phyloP scores from a whole-genome alignment of 345 rosid species.

The Hibiscus tridactylites region DNA sequence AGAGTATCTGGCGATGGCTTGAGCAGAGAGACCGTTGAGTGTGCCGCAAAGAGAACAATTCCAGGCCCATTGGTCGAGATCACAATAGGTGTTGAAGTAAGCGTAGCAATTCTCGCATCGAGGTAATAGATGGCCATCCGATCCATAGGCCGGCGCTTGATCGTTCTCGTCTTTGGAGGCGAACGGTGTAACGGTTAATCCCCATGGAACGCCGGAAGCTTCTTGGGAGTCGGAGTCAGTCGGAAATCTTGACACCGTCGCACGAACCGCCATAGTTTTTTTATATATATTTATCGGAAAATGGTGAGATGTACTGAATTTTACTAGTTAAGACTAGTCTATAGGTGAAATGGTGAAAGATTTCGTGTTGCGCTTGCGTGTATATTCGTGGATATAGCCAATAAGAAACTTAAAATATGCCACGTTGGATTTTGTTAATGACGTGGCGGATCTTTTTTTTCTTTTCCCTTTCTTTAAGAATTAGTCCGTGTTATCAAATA shows the following conservation, averaged over 20 bases:
- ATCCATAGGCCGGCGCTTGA: slow-evolving; percentile 67
- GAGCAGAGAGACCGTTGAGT: slow-evolving; percentile 69
- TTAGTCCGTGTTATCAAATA: too few species aligned
- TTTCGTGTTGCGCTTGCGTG: not conserved
- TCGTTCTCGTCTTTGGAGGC: slow-evolving; percentile 80
- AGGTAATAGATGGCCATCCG: slow-evolving; percentile 71
- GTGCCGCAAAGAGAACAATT: slow-evolving; percentile 82
- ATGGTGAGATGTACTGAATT: not conserved
- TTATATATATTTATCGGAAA: not conserved
- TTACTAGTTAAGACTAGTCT: not conserved
- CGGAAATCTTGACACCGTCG: slow-evolving; percentile 62
- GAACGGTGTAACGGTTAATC: slow-evolving; percentile 81
- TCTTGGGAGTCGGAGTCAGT: not conserved
- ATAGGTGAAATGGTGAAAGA: not conserved
- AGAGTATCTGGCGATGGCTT: slow-evolving; percentile 75
- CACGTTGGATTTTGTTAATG: not conserved
- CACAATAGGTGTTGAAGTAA: slow-evolving; percentile 89
- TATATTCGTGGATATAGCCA: not conserved
- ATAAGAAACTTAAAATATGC: not conserved
- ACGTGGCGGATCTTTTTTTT: not conserved
- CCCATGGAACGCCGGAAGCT: slow-evolving; percentile 25
- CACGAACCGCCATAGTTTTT: slow-evolving; percentile 65
- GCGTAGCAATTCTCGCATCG: slow-evolving; percentile 92
- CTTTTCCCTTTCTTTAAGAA: not conserved
- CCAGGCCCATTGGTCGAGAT: slow-evolving; percentile 99